Percentiles rank a stretch among this genome's conserved stretches.
phyloP scores from a whole-genome alignment of 2,329 filamentous ascomycete species.

The Trichoderma gracile region DNA sequence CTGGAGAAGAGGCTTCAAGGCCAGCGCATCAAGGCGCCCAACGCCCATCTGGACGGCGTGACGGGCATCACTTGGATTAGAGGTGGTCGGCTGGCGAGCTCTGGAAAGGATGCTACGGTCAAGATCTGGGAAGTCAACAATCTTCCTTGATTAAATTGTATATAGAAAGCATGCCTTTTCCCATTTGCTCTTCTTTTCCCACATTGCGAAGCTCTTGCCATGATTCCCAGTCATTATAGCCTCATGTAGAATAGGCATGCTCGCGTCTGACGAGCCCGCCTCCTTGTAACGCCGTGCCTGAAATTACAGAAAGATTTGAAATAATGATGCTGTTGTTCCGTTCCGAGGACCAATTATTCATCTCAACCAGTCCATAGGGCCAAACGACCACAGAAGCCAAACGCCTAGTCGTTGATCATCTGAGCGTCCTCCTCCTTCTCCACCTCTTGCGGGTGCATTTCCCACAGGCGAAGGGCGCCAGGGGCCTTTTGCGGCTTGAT shows the following conservation, averaged over 20 bases:
- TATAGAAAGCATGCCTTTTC: not conserved
- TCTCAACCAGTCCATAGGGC: constrained; percentile 8
- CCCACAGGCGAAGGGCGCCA: constrained; percentile 38
- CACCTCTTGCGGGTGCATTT: constrained; percentile 38
- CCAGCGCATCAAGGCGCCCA: constrained; percentile 77
- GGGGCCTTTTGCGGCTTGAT: constrained; percentile 27
- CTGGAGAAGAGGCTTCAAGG: constrained; percentile 75
- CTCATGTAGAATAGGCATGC: constrained; percentile 14
- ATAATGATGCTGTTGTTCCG: not conserved
- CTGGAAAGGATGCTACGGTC: constrained; percentile 83
- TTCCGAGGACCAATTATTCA: not conserved
- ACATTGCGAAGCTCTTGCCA: not conserved
- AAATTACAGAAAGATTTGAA: not conserved
- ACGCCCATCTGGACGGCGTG: constrained; percentile 95
- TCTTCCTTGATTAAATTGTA: constrained; percentile 35
- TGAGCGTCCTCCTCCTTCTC: constrained; percentile 40
- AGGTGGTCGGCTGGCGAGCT: constrained; percentile 70
- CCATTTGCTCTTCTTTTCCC: not conserved
- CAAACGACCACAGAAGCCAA: constrained; percentile 27
- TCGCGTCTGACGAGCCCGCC: not conserved
- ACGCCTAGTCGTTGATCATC: constrained; percentile 44
- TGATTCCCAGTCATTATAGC: constrained; percentile 13
- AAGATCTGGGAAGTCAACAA: constrained; percentile 72
- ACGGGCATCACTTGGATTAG: constrained; percentile 81
- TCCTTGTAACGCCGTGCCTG: constrained; percentile 3